Percentiles rank a stretch among this genome's conserved stretches.
Conservation (phyloP, 2,329 filamentous ascomycete genomes). For the Phyllosticta citrichinensis region DNA sequence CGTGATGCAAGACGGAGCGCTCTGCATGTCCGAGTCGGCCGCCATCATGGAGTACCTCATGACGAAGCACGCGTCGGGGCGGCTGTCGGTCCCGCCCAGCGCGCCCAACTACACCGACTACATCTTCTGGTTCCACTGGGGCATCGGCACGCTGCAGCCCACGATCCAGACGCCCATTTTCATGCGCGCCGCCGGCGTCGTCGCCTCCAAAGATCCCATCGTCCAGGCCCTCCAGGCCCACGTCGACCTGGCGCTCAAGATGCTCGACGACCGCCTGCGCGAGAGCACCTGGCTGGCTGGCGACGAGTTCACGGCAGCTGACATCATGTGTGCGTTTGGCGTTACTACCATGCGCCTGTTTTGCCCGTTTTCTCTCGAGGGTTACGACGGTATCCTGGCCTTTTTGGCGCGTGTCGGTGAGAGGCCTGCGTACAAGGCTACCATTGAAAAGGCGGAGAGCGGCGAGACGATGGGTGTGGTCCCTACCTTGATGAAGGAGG, state of each 20-base stretch:
- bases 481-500: slow-evolving; percentile 4
- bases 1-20: slow-evolving; percentile 46
- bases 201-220: slow-evolving; percentile 18
- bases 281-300: slow-evolving; percentile 47
- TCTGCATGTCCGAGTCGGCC: slow-evolving; percentile 49
- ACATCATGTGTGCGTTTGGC: slow-evolving; percentile 53
- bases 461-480: slow-evolving; percentile 6
- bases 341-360: slow-evolving; percentile 53
- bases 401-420: slow-evolving; percentile 4
- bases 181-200: slow-evolving; percentile 17
- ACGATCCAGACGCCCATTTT: slow-evolving; percentile 23
- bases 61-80: slow-evolving; percentile 34
- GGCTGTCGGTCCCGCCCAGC: slow-evolving; percentile 36
- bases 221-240: slow-evolving; percentile 20
- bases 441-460: slow-evolving; percentile 11
- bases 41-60: slow-evolving; percentile 55
- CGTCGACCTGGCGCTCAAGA: slow-evolving; percentile 30
- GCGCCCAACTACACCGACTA: slow-evolving; percentile 48
- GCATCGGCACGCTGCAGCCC: slow-evolving; percentile 32
- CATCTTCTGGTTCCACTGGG: slow-evolving; percentile 56
- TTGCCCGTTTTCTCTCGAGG: slow-evolving; percentile 20
- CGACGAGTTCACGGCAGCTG: slow-evolving; percentile 52
- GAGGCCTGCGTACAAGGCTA: slow-evolving; percentile 7
- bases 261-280: slow-evolving; percentile 41
- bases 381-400: slow-evolving; percentile 19